Evolutionary conservation across 1,139 yeast genomes (phyloP).

Genomic region (Taiozyma sp.): DNA sequence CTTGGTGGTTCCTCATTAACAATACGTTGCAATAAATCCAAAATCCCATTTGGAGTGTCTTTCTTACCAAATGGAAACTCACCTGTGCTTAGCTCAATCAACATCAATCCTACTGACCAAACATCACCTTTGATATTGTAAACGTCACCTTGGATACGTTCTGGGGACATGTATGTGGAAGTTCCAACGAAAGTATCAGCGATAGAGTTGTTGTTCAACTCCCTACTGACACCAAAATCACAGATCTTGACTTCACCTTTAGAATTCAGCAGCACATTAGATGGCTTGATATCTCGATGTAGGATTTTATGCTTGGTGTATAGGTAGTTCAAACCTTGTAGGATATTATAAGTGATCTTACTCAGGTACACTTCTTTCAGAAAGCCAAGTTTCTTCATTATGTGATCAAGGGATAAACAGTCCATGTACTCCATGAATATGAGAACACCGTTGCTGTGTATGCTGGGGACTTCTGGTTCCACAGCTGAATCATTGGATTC

Average conservation of each 20-base stretch:
- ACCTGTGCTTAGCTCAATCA: conserved; percentile 85
- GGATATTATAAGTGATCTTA: conserved; percentile 69
- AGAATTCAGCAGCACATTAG: conserved; percentile 76
- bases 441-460: conserved; percentile 33
- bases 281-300: conserved; percentile 91
- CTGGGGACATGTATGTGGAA: conserved; percentile 97
- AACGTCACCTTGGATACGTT: conserved; percentile 88
- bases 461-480: conserved; percentile 9
- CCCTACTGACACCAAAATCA: conserved; percentile 93
- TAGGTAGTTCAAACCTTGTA: conserved; percentile 76
- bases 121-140: conserved; percentile 93
- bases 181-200: conserved; percentile 98
- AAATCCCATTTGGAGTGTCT: conserved; percentile 78
- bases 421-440: conserved; percentile 96
- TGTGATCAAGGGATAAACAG: conserved; percentile 86
- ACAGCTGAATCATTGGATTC: conserved; percentile 2
- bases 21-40: conserved; percentile 84
- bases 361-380: conserved; percentile 67
- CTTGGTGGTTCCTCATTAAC: conserved; percentile 91
- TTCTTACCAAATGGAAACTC: conserved; percentile 53
- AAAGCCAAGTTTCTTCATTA: conserved; percentile 47
- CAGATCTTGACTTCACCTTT: conserved; percentile 79
- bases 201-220: conserved; percentile 73
- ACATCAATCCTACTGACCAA: conserved; percentile 91
- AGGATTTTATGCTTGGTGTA: conserved; percentile 80